Evolutionary conservation across 2,329 filamentous ascomycete species (phyloP), one percentile per base, ranked within the genome.

Genomic region (Diaporthe eres): DNA sequence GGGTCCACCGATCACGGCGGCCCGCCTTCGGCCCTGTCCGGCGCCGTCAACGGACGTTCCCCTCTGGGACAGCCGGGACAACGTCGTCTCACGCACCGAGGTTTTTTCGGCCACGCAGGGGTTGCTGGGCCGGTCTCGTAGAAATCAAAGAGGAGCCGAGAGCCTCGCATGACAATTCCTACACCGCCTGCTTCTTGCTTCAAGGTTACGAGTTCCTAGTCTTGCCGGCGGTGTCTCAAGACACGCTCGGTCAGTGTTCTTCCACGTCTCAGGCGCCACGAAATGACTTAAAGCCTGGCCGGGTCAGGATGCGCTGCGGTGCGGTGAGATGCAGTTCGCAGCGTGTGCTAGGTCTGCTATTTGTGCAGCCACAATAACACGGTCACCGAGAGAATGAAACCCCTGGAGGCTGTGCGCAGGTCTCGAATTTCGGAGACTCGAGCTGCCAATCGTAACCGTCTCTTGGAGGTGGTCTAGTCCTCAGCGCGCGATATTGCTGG

Each of bases 1-100:
- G 55, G 71, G 28, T 15, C 58, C 44, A 61, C 71, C 71, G 58
- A 65, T 65, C 31, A 65, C 71, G 71, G 71, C 71, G 71, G 71
- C 58, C 44, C 47, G 71, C n/a, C 39, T 31, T 53, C 71, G 71
- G 71, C 71, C 31, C 34, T 55, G 71, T 31, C 58, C 71, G 71
- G 71, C 58, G 71, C 58, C 71, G 71, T 53, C 55, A 25, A 22
- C 58, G 17, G 34, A 42, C 17, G 47, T 25, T 17, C 19, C 10
- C 55, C 47, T 15, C 22, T 37, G 28, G 15, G 4, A 17, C 42
- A 15, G 15, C 34, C 55, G 55, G 55, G 55, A 55, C 55, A 58
- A 8, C 39, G 57, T 39, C 57, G 13, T 63, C 60, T 44, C 6
- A 19, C 60, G 60, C 22, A 19, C n/a, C 60, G 34, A 25, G 60